A percentile compares a stretch with the other conserved stretches of the same genome.
Conservation (phyloP, 2,329 filamentous ascomycete species). For the Pezicula neosporulosa region DNA sequence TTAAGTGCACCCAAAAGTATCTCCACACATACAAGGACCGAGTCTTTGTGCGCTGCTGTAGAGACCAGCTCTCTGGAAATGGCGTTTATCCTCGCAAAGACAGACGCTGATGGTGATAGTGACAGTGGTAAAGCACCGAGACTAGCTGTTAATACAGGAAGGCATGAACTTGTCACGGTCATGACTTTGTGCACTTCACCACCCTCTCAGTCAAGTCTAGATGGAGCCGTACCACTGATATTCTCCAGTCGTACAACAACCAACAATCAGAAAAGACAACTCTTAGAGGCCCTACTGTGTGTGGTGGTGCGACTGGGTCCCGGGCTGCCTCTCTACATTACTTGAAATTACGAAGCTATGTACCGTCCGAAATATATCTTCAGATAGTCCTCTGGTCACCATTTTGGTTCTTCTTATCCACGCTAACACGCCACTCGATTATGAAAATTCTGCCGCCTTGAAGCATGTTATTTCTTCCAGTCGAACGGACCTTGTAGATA, state of each 20-base stretch:
- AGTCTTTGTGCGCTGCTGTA: background rate
- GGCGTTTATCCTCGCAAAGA: constrained; percentile 2
- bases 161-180: background rate
- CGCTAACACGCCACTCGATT: background rate
- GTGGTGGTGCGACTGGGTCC: no score
- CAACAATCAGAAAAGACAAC: no score
- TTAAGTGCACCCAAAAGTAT: constrained; percentile 1
- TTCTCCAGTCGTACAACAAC: background rate
- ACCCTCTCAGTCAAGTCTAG: background rate
- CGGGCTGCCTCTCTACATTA: no score
- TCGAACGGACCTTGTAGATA: constrained; percentile 5
- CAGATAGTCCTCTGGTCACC: background rate
- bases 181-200: constrained; percentile 4
- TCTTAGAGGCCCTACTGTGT: no score
- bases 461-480: background rate
- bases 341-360: no score
- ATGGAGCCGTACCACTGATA: constrained; percentile 2
- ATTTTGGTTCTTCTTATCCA: background rate
- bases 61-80: constrained; percentile 2
- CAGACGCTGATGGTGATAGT: constrained; percentile 5
- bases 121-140: constrained; percentile 4
- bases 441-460: background rate
- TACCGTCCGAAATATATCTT: background rate
- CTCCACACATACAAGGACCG: background rate
- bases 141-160: constrained; percentile 1